phyloP scores from a whole-genome alignment of 2,329 filamentous ascomycete species.

The Calycina herbarum region DNA sequence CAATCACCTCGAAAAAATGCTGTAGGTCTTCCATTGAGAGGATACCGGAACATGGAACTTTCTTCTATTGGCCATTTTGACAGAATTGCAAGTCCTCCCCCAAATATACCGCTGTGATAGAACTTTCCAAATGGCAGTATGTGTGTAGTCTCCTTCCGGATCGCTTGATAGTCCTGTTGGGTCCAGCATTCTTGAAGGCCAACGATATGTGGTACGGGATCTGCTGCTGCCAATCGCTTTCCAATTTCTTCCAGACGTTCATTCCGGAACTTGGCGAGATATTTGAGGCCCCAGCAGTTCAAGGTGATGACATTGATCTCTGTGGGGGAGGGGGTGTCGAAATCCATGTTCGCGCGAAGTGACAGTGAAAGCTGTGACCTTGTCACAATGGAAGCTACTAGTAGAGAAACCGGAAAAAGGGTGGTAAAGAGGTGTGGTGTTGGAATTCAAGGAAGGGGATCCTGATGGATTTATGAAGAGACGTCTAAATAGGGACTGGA shows the following conservation, averaged over 20 bases:
- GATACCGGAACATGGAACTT: conserved; percentile 81
- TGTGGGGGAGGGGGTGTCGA: conserved; percentile 41
- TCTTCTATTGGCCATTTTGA: conserved; percentile 92
- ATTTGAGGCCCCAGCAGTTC: conserved; percentile 97
- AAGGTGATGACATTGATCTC: conserved; percentile 80
- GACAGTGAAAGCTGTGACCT: too few species aligned
- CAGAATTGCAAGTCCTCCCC: conserved; percentile 83
- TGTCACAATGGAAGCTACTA: too few species aligned
- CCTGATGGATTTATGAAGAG: not conserved
- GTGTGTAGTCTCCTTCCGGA: conserved; percentile 70
- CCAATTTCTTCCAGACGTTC: conserved; percentile 84
- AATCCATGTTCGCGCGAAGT: conserved; percentile 25
- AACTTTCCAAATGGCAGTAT: conserved; percentile 90
- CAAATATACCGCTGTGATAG: conserved; percentile 87
- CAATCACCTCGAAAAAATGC: conserved; percentile 95
- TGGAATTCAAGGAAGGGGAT: too few species aligned
- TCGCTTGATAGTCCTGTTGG: conserved; percentile 76
- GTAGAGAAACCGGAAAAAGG: too few species aligned
- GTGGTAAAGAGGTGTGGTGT: too few species aligned
- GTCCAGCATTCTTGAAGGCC: conserved; percentile 96
- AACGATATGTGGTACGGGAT: conserved; percentile 77
- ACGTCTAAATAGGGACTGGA: not conserved
- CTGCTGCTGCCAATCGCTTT: conserved; percentile 67
- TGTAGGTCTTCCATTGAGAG: conserved; percentile 89
- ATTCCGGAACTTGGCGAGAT: conserved; percentile 73